These are phyloP conservation scores for Cordia subcordata DNA, from an alignment of 257 asterid species.

Conservation along the genomic window DNA sequence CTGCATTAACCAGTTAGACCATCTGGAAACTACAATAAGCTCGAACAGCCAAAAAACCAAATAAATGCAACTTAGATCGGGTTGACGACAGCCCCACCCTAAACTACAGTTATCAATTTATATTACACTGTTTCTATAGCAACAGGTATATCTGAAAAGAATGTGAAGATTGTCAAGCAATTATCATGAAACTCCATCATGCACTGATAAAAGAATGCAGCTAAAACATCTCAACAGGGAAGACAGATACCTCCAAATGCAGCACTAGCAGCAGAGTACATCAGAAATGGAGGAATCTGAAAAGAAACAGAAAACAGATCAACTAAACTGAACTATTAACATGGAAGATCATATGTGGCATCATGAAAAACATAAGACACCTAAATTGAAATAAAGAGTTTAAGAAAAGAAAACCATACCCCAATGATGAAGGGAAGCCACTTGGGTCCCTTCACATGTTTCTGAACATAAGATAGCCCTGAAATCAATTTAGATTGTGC, in stretches of 20 bases:
- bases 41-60: no score
- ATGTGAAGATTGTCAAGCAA: background rate
- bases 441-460: conserved; percentile 61
- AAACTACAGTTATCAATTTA: no score
- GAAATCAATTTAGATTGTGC: conserved; percentile 9
- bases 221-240: conserved; percentile 1
- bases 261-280: conserved; percentile 79
- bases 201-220: background rate
- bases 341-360: background rate
- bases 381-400: background rate
- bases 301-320: conserved; percentile 1
- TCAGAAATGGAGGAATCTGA: conserved; percentile 64
- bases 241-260: conserved; percentile 75
- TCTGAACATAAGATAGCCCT: conserved; percentile 64
- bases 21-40: no score
- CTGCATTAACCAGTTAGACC: no score
- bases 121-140: no score
- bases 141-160: no score
- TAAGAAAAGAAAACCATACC: conserved; percentile 34
- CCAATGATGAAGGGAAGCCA: conserved; percentile 68
- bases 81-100: no score
- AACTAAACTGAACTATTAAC: conserved; percentile 4
- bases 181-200: background rate
- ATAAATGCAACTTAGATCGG: no score
- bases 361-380: no score